Base-by-base conservation (phyloP, 1,284 basidiomycete genomes). In the Stygiomarasmius scandens region DNA sequence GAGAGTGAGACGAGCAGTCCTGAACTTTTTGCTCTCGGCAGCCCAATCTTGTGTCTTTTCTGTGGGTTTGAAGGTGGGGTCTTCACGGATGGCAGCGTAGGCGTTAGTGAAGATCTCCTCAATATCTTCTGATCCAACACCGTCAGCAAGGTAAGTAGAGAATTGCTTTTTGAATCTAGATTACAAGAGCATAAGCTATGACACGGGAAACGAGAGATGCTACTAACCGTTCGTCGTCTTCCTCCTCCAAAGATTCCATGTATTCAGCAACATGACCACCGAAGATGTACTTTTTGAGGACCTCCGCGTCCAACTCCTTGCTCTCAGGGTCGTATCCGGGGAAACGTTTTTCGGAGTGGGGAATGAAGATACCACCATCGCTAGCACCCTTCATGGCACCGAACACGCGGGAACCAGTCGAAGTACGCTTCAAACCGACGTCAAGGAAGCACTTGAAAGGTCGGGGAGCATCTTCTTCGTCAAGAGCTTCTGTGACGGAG, bases 401-500 rank as follows among this genome's bases (percentile, higher is more conserved):
- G 71, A 99, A 99, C 61, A 99, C 89, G 78, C 97, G 95, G 65
- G 94, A 92, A 75, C 97, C 97, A 51, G 97, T 99, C 57, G 96
- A 96, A 55, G 97, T 99, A 69, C 96, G 93, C 80, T 91, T 95
- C 72, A 99, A 86, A 81, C 97, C 97, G 72, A 98, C 96, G 71
- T 99, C 97, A 69, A 99, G 93, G 86, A 92, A 99, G 71, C 86
- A 89, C 81, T 98, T 99, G 90, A 99, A 99, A 22, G 97, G 97
- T 59, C 96, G 88, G 58, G 96, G 96, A 61, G 94, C 94, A 71
- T 96, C 95, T 58, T 98, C 96, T 32, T 90, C 95, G 55, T 93
- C 90, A 61, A 95, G 81, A 53, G 86, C 77, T 79, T 98, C 93
- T 43, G 89, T 96, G 70, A 95, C 67, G 61, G 81, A 77, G 67